phyloP scores from a whole-genome alignment of 176 grass and related monocot genomes.

The Pontederia paniculata region DNA sequence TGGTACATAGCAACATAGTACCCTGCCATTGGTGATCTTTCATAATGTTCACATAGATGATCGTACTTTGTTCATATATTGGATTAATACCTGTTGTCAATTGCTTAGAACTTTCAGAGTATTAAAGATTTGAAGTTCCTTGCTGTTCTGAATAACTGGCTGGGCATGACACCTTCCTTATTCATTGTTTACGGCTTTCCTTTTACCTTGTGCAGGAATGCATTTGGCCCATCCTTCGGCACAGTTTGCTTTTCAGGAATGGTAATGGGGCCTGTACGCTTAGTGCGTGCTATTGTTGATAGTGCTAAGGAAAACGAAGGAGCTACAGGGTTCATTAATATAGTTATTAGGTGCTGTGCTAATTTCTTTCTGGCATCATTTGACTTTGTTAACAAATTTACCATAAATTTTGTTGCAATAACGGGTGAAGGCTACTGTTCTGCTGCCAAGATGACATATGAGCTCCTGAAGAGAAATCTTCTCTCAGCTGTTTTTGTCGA shows the following conservation, averaged over 20 bases:
- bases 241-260: constrained; percentile 45
- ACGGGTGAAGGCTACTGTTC: constrained; percentile 45
- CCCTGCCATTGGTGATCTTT: too few species aligned
- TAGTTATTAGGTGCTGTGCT: constrained; percentile 38
- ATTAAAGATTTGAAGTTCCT: background rate
- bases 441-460: constrained; percentile 44
- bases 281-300: constrained; percentile 35
- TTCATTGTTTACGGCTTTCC: background rate
- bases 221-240: constrained; percentile 41
- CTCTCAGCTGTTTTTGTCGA: constrained; percentile 50
- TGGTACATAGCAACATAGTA: too few species aligned
- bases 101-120: too few species aligned
- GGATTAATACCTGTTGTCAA: too few species aligned
- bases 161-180: background rate
- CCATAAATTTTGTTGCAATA: constrained; percentile 43
- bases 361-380: constrained; percentile 26
- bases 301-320: constrained; percentile 26
- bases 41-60: too few species aligned
- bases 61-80: too few species aligned
- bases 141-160: background rate
- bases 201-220: constrained; percentile 33
- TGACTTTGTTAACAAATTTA: constrained; percentile 52
- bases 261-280: constrained; percentile 32
- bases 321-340: constrained; percentile 22
- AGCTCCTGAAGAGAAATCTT: constrained; percentile 41